phyloP scores from a whole-genome alignment of 768 basidiomycete genomes.

The Xerocomellus dryophilus region DNA sequence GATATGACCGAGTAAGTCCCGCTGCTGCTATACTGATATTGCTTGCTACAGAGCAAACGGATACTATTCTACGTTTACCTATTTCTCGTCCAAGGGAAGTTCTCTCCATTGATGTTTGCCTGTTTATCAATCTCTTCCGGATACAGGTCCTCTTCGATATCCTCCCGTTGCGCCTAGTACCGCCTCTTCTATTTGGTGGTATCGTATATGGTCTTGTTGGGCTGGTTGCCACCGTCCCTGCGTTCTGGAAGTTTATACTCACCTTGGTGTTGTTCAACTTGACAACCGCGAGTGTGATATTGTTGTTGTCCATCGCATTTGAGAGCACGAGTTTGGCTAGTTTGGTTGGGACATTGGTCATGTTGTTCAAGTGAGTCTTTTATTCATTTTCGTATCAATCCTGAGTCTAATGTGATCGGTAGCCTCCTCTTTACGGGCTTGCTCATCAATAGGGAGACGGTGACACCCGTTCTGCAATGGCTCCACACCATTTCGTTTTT shows the following conservation, averaged over 20 bases:
- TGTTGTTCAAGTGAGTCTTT: conserved; percentile 92
- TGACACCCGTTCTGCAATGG: conserved; percentile 72
- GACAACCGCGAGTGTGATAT: conserved; percentile 88
- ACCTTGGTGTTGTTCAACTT: conserved; percentile 95
- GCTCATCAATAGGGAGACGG: conserved; percentile 88
- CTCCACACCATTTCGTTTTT: conserved; percentile 93
- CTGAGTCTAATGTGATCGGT: conserved; percentile 5
- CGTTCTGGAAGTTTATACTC: conserved; percentile 98
- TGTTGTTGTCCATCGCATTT: conserved; percentile 88
- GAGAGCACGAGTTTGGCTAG: conserved; percentile 86
- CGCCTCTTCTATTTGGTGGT: conserved; percentile 91
- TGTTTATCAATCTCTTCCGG: neutral
- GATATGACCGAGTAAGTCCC: neutral
- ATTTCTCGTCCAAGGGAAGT: conserved; percentile 87
- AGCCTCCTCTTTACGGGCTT: conserved; percentile 95
- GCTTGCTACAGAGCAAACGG: conserved; percentile 75
- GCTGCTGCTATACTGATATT: conserved; percentile 1
- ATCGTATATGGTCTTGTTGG: conserved; percentile 96
- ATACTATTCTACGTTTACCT: conserved; percentile 95
- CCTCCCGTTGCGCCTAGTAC: conserved; percentile 89
- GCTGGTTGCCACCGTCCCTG: conserved; percentile 82
- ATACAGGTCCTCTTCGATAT: conserved; percentile 90
- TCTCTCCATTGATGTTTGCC: neutral
- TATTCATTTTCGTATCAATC: neutral
- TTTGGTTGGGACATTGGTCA: conserved; percentile 89